Percentiles rank a stretch among this genome's conserved stretches.
phyloP scores from a whole-genome alignment of 768 basidiomycete genomes.

The Tricholomella constricta region DNA sequence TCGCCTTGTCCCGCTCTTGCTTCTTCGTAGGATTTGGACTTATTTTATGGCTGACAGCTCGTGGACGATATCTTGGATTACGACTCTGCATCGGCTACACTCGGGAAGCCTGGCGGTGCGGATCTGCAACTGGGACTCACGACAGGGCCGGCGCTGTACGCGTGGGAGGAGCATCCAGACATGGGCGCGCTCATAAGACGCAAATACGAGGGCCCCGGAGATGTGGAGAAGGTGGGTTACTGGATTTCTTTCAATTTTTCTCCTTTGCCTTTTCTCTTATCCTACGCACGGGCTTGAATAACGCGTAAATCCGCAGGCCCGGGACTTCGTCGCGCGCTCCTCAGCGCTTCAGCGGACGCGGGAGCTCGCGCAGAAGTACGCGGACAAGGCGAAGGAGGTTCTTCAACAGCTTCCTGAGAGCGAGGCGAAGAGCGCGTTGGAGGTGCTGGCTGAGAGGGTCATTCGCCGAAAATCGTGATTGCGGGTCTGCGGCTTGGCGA shows the following conservation, averaged over 20 bases:
- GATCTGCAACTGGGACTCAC: constrained; percentile 84
- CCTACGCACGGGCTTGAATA: too few relatives aligned
- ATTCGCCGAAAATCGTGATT: constrained; percentile 54
- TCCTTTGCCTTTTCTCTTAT: too few relatives aligned
- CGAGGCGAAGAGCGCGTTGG: constrained; percentile 77
- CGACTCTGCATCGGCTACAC: constrained; percentile 67
- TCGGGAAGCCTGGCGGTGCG: constrained; percentile 92
- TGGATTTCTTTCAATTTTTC: not conserved
- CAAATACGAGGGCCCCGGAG: constrained; percentile 79
- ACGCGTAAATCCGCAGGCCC: too few relatives aligned
- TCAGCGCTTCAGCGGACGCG: constrained; percentile 83
- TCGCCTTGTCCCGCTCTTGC: not conserved
- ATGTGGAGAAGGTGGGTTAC: constrained; percentile 75
- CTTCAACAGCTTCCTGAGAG: constrained; percentile 77
- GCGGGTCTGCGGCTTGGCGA: too few relatives aligned
- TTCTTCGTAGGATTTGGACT: not conserved
- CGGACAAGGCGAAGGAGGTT: constrained; percentile 75
- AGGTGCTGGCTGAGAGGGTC: constrained; percentile 75
- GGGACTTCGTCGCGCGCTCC: constrained; percentile 70
- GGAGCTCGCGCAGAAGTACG: constrained; percentile 75
- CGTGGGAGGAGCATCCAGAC: constrained; percentile 91
- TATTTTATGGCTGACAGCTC: constrained; percentile 51
- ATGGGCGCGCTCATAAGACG: constrained; percentile 85
- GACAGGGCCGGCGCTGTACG: constrained; percentile 92
- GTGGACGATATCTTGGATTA: constrained; percentile 97